Conservation (phyloP, 1,284 basidiomycete species). For the Megacollybia platyphylla region DNA sequence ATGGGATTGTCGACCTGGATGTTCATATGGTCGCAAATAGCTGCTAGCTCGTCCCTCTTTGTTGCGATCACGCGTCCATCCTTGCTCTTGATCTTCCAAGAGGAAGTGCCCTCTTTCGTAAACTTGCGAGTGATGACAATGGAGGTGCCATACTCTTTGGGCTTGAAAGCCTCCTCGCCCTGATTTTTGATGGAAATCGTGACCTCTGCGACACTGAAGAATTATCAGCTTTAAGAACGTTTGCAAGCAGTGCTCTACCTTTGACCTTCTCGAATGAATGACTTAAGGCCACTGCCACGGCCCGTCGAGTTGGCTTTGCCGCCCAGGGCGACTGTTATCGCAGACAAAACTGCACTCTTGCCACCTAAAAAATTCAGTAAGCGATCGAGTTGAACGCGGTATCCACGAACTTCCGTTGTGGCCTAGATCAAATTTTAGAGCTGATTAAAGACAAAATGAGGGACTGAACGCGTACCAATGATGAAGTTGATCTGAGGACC, state of each 20-base stretch:
- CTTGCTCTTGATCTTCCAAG: conserved; percentile 78
- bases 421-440: conserved; percentile 23
- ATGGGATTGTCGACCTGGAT: conserved; percentile 97
- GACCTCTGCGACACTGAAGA: conserved; percentile 42
- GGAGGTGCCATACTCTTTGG: conserved; percentile 70
- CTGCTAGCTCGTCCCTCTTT: conserved; percentile 79
- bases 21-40: conserved; percentile 89
- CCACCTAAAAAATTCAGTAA: conserved; percentile 43
- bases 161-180: conserved; percentile 82
- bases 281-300: conserved; percentile 77
- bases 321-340: conserved; percentile 87
- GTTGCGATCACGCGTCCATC: conserved; percentile 58
- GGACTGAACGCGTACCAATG: conserved; percentile 52
- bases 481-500: conserved; percentile 94
- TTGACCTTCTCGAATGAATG: conserved; percentile 82
- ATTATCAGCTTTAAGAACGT: background rate
- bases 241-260: conserved; percentile 31
- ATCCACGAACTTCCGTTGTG: conserved; percentile 63
- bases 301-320: conserved; percentile 87
- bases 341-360: conserved; percentile 92
- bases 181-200: conserved; percentile 77
- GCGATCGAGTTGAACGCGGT: background rate
- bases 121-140: conserved; percentile 83
- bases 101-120: conserved; percentile 58
- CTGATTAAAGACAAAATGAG: background rate